These are phyloP conservation scores for Sphaceloma murrayae DNA, from an alignment of 2,329 filamentous ascomycete genomes.

Conservation along the genomic window DNA sequence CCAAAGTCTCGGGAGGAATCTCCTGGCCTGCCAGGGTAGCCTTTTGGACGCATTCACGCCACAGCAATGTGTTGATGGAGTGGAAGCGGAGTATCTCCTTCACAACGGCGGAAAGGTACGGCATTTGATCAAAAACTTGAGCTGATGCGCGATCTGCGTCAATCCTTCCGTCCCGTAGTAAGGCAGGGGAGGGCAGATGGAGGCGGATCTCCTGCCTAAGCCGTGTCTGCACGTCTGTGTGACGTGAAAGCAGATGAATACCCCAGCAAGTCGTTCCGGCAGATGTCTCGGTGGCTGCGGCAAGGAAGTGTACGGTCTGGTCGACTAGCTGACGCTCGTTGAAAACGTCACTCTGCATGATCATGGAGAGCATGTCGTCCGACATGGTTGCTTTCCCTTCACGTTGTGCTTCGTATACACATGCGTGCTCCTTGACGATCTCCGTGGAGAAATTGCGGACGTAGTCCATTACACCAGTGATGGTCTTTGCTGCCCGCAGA, in stretches of 20 bases:
- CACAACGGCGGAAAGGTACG: slow-evolving; percentile 19
- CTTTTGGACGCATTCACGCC: slow-evolving; percentile 13
- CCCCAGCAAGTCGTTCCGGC: slow-evolving; percentile 16
- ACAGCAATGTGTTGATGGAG: slow-evolving; percentile 19
- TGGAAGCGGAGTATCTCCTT: slow-evolving; percentile 20
- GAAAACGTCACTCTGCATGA: slow-evolving; percentile 16
- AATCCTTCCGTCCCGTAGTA: background rate
- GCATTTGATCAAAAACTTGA: slow-evolving; percentile 5
- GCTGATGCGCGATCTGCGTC: background rate
- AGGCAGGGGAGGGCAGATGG: slow-evolving; percentile 1
- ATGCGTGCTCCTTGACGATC: background rate
- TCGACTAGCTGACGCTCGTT: slow-evolving; percentile 14
- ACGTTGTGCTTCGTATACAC: background rate
- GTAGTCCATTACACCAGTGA: slow-evolving; percentile 3
- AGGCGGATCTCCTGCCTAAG: slow-evolving; percentile 17
- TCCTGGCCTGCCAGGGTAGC: slow-evolving; percentile 6
- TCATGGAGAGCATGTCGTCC: slow-evolving; percentile 16
- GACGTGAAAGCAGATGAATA: slow-evolving; percentile 18
- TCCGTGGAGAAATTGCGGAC: background rate
- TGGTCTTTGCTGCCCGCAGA: slow-evolving; percentile 18
- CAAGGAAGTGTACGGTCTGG: slow-evolving; percentile 18
- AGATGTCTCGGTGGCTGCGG: slow-evolving; percentile 17
- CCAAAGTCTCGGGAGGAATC: background rate
- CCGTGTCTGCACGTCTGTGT: slow-evolving; percentile 16
- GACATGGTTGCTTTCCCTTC: background rate